Conservation (phyloP, 208 protist genomes). For the Leishmania gerbilli region DNA sequence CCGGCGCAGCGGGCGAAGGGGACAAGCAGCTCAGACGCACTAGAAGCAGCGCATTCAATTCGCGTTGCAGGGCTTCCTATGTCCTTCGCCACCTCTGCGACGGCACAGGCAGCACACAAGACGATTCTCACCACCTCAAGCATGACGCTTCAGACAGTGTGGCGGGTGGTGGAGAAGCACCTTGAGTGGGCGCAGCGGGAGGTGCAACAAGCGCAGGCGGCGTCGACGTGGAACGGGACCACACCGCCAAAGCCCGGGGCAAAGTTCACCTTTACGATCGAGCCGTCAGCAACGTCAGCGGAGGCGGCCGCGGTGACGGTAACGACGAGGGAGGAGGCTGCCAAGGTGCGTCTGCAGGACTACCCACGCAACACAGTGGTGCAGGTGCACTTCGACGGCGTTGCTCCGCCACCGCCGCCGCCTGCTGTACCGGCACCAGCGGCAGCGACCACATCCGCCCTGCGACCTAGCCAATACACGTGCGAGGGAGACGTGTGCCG, state of each 20-base stretch:
- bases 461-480: conserved; percentile 15
- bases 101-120: conserved; percentile 12
- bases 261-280: conserved; percentile 22
- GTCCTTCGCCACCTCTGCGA: conserved; percentile 23
- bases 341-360: conserved; percentile 45
- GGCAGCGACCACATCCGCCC: neutral
- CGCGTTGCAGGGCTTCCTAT: conserved; percentile 44
- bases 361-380: conserved; percentile 40
- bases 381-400: conserved; percentile 18
- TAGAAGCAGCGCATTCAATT: conserved; percentile 40
- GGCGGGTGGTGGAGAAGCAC: conserved; percentile 45
- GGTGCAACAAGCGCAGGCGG: conserved; percentile 24
- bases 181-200: conserved; percentile 34
- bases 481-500: conserved; percentile 52
- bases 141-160: conserved; percentile 61
- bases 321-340: conserved; percentile 29
- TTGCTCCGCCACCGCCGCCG: neutral
- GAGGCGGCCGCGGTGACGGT: conserved; percentile 9
- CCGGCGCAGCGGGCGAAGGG: conserved; percentile 21
- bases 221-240: conserved; percentile 20
- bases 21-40: neutral
- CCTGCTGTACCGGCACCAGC: neutral
- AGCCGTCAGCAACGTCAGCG: neutral
- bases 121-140: conserved; percentile 44
- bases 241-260: conserved; percentile 18